Evolutionary conservation across 306 rosid species (phyloP).

Genomic region (Lathyrus oleraceus): DNA sequence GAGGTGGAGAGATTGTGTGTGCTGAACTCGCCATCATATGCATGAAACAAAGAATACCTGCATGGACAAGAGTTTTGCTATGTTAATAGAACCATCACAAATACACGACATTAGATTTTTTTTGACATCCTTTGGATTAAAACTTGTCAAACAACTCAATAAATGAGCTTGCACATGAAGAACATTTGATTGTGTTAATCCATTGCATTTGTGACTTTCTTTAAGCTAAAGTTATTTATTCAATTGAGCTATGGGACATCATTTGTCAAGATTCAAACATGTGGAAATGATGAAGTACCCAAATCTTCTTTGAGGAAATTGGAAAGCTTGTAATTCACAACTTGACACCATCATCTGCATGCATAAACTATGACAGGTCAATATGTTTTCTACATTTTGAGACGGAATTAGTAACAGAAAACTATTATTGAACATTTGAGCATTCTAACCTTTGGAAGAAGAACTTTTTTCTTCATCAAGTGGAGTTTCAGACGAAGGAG

Average conservation of each 20-base stretch:
- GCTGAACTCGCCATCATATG: constrained; percentile 7
- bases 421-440: not conserved
- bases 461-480: constrained; percentile 52
- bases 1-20: constrained; percentile 4
- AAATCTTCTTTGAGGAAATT: constrained; percentile 7
- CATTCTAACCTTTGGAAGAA: constrained; percentile 60
- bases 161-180: constrained; percentile 16
- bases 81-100: constrained; percentile 5
- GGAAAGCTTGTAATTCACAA: constrained; percentile 17
- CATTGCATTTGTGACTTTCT: constrained; percentile 9
- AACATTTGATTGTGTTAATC: constrained; percentile 19
- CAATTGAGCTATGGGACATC: not conserved
- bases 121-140: constrained; percentile 15
- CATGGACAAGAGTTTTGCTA: constrained; percentile 25
- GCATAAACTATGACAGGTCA: constrained; percentile 34
- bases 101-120: constrained; percentile 6
- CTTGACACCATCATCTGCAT: constrained; percentile 42
- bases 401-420: too few relatives aligned
- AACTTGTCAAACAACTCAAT: not conserved
- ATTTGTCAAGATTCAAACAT: constrained; percentile 17
- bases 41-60: constrained; percentile 11
- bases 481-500: constrained; percentile 70
- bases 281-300: not conserved
- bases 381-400: constrained; percentile 7
- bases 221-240: constrained; percentile 23